A percentile compares a stretch with the other conserved stretches of the same genome.
Conservation (phyloP, 306 rosid species). For the Trifolium dubium region DNA sequence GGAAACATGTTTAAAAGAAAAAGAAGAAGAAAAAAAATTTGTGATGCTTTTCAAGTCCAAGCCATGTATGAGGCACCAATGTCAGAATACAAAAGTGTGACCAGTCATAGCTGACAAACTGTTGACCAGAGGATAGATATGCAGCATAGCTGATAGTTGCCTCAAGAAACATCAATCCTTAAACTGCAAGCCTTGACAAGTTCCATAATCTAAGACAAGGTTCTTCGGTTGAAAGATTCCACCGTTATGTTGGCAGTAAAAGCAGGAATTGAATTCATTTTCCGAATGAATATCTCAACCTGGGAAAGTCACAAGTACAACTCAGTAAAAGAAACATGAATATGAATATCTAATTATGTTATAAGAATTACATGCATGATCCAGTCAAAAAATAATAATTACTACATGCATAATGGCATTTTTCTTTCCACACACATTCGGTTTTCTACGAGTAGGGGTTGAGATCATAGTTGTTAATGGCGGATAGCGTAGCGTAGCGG, state of each 20-base stretch:
- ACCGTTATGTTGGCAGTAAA: slow-evolving; percentile 95
- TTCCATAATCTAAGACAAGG: slow-evolving; percentile 57
- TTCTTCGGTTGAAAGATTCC: slow-evolving; percentile 91
- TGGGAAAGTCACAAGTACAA: slow-evolving; percentile 47
- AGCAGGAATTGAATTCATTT: slow-evolving; percentile 94
- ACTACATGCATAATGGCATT: background rate
- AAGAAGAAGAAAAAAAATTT: background rate
- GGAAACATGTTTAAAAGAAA: background rate
- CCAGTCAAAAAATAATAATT: too few species aligned
- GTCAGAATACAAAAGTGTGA: slow-evolving; percentile 14
- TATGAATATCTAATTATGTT: slow-evolving; percentile 35
- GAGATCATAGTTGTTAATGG: too few species aligned
- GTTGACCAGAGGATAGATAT: slow-evolving; percentile 28
- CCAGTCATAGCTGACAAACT: slow-evolving; percentile 8
- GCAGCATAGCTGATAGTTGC: slow-evolving; percentile 33
- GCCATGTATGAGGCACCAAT: slow-evolving; percentile 4
- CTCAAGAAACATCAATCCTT: slow-evolving; percentile 19
- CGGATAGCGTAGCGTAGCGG: too few species aligned
- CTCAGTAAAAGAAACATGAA: background rate
- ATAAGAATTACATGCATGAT: slow-evolving; percentile 19
- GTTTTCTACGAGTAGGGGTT: background rate
- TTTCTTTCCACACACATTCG: slow-evolving; percentile 11
- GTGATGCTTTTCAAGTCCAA: slow-evolving; percentile 32
- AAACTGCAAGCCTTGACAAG: slow-evolving; percentile 20
- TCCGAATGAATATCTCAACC: slow-evolving; percentile 89